These are phyloP conservation scores for Durio zibethinus DNA, from an alignment of 345 rosid species.

Conservation along the genomic window DNA sequence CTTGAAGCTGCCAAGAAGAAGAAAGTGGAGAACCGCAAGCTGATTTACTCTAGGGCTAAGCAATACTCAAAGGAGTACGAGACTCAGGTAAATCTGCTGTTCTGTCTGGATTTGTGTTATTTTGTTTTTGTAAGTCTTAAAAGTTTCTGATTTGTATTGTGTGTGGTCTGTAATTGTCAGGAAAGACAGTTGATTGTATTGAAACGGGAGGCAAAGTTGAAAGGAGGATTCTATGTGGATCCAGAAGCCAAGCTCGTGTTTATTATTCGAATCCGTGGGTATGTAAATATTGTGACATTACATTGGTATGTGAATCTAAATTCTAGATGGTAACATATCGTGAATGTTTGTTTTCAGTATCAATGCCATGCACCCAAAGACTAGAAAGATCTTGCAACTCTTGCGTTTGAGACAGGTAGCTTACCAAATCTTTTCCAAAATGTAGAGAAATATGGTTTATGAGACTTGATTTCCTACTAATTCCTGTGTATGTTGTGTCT, in stretches of 20 bases:
- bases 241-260: conserved; percentile 89
- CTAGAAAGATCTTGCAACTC: conserved; percentile 83
- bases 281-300: neutral
- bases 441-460: neutral
- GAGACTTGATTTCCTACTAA: too few species aligned
- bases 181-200: conserved; percentile 58
- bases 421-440: neutral
- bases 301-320: neutral
- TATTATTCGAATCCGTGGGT: conserved; percentile 83
- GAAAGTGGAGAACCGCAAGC: conserved; percentile 49
- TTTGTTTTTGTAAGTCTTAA: neutral
- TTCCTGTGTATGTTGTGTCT: neutral
- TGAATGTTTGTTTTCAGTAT: conserved; percentile 43
- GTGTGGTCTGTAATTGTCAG: conserved; percentile 16
- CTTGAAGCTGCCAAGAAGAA: conserved; percentile 49
- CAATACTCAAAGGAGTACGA: conserved; percentile 56
- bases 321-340: neutral
- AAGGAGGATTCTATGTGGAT: conserved; percentile 86
- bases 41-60: conserved; percentile 55
- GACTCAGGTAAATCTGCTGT: conserved; percentile 36
- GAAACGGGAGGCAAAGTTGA: conserved; percentile 83
- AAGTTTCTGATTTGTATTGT: neutral
- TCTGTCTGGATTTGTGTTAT: neutral
- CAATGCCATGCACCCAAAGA: conserved; percentile 85
- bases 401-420: conserved; percentile 85